phyloP scores from a whole-genome alignment of 495 filamentous ascomycete species.

The Penicillium longicatenatum region DNA sequence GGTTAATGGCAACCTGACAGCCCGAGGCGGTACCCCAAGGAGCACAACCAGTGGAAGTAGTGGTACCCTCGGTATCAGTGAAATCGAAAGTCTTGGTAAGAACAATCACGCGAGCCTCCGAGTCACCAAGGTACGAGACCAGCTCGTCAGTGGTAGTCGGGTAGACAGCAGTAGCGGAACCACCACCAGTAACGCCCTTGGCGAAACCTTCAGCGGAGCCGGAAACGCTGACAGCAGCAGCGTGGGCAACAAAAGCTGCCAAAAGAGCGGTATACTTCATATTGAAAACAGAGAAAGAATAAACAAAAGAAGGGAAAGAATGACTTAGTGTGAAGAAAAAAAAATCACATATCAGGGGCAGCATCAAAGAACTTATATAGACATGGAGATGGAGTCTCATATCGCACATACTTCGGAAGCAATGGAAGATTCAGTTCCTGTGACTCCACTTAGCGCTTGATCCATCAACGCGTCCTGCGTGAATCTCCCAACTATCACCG shows the following conservation, averaged over 20 bases:
- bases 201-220: slow-evolving; percentile 46
- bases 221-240: slow-evolving; percentile 34
- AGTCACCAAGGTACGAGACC: slow-evolving; percentile 45
- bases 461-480: not conserved
- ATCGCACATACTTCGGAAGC: slow-evolving; percentile 1
- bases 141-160: slow-evolving; percentile 41
- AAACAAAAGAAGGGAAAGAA: slow-evolving; percentile 1
- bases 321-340: slow-evolving; percentile 1
- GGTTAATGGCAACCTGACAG: slow-evolving; percentile 57
- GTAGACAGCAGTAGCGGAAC: slow-evolving; percentile 40
- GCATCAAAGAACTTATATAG: slow-evolving; percentile 2
- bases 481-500: not conserved
- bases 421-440: not conserved
- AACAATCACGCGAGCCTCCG: slow-evolving; percentile 40
- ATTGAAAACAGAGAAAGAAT: slow-evolving; percentile 7
- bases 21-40: slow-evolving; percentile 45
- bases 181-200: slow-evolving; percentile 43
- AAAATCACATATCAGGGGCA: not conserved
- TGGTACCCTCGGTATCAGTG: slow-evolving; percentile 44
- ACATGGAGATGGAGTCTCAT: not conserved
- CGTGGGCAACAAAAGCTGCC: slow-evolving; percentile 28
- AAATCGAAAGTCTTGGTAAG: slow-evolving; percentile 47
- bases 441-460: not conserved
- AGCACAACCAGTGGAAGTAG: slow-evolving; percentile 46
- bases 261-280: slow-evolving; percentile 25